phyloP scores from a whole-genome alignment of 352 stramenopile species.

The Elongisporangium prolatum region DNA sequence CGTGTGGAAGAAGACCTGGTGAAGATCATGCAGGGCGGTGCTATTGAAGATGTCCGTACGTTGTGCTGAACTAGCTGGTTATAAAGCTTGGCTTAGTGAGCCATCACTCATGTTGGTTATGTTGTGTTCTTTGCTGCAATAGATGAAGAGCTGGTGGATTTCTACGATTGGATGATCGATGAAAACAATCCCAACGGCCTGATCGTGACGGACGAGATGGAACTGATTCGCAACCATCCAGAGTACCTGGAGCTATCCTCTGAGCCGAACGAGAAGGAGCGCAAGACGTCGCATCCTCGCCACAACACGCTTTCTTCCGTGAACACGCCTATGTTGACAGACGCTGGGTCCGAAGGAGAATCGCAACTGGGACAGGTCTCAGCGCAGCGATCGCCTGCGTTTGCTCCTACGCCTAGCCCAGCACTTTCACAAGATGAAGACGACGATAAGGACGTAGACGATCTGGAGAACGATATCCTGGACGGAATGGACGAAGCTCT shows the following conservation, averaged over 20 bases:
- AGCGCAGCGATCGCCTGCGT: slow-evolving; percentile 59
- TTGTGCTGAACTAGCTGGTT: slow-evolving; percentile 1
- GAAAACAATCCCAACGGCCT: slow-evolving; percentile 66
- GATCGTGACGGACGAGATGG: slow-evolving; percentile 76
- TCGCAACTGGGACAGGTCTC: slow-evolving; percentile 54
- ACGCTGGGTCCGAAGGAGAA: slow-evolving; percentile 62
- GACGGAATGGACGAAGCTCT: slow-evolving; percentile 67
- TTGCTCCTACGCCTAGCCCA: slow-evolving; percentile 57
- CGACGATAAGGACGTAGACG: slow-evolving; percentile 73
- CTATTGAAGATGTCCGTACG: slow-evolving; percentile 75
- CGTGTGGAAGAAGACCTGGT: slow-evolving; percentile 81
- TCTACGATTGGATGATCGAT: slow-evolving; percentile 84
- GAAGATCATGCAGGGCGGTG: slow-evolving; percentile 69
- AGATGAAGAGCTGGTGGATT: slow-evolving; percentile 85
- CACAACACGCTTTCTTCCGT: slow-evolving; percentile 38
- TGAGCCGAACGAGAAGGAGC: slow-evolving; percentile 29
- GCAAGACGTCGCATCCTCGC: slow-evolving; percentile 20
- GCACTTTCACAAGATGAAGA: slow-evolving; percentile 46
- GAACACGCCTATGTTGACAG: slow-evolving; percentile 66
- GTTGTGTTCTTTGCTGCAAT: not conserved
- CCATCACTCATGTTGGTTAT: too few species aligned
- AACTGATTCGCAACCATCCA: slow-evolving; percentile 74
- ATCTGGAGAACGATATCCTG: slow-evolving; percentile 75
- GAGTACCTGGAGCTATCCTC: slow-evolving; percentile 70
- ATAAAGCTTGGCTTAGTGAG: too few species aligned